Conservation (phyloP, 1,284 basidiomycete species). For the Cryptococcus sp. region DNA sequence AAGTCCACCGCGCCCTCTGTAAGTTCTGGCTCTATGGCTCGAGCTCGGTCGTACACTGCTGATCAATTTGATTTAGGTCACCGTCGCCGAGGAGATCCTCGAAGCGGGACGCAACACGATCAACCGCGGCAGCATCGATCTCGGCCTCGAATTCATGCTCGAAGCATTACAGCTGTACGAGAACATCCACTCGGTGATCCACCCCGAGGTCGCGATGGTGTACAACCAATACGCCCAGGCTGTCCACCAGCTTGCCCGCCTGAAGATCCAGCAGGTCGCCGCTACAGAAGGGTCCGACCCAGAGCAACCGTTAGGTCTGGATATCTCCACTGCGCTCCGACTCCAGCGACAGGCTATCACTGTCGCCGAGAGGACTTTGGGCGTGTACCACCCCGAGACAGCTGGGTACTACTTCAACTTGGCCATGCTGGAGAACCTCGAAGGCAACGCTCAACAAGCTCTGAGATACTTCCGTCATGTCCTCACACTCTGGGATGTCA, state of each 20-base stretch:
- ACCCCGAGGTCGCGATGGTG: constrained; percentile 60
- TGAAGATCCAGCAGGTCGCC: constrained; percentile 51
- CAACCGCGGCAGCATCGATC: constrained; percentile 56
- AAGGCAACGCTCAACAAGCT: constrained; percentile 54
- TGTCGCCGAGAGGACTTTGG: constrained; percentile 60
- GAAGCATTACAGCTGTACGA: constrained; percentile 62
- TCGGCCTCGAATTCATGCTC: constrained; percentile 59
- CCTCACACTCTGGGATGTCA: constrained; percentile 57
- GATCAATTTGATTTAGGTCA: constrained; percentile 36
- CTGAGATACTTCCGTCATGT: constrained; percentile 59
- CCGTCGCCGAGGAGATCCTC: constrained; percentile 60
- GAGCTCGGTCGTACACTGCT: not conserved
- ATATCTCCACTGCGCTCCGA: constrained; percentile 56
- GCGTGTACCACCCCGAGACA: constrained; percentile 60
- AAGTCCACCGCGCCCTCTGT: constrained; percentile 58
- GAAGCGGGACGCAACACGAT: constrained; percentile 59
- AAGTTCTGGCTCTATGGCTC: constrained; percentile 13
- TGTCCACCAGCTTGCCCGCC: constrained; percentile 54
- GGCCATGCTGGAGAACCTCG: constrained; percentile 58
- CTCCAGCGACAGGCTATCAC: constrained; percentile 61
- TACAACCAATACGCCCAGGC: constrained; percentile 59
- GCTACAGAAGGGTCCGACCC: constrained; percentile 42
- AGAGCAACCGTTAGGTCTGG: constrained; percentile 50
- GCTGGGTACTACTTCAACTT: constrained; percentile 61
- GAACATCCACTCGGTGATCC: constrained; percentile 61